Evolutionary conservation across 2,329 filamentous ascomycete genomes (phyloP).

Genomic region (Fusarium protoensiforme): DNA sequence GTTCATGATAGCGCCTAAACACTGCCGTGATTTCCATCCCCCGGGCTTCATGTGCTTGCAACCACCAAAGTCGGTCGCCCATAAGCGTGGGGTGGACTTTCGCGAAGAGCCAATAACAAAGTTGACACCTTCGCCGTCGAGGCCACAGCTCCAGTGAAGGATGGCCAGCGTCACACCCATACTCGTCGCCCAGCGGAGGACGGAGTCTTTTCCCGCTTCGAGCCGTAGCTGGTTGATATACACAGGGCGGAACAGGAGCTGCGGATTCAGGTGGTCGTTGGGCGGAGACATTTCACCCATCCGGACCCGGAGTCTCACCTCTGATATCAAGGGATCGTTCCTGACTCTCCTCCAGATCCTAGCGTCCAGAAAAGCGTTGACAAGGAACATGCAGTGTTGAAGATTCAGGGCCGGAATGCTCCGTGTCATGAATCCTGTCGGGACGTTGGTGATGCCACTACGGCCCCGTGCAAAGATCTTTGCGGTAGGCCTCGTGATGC

Average conservation of each 20-base stretch:
- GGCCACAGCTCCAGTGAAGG: constrained; percentile 37
- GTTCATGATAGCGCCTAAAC: not conserved
- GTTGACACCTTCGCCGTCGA: constrained; percentile 38
- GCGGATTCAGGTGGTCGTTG: not conserved
- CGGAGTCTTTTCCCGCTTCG: not conserved
- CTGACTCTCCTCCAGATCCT: not conserved
- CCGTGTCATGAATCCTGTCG: constrained; percentile 5
- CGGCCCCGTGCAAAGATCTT: not conserved
- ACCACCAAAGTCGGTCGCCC: constrained; percentile 38
- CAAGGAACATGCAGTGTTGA: not conserved
- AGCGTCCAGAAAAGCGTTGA: not conserved
- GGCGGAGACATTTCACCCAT: constrained; percentile 13
- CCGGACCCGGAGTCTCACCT: constrained; percentile 8
- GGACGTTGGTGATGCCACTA: not conserved
- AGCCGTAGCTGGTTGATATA: constrained; percentile 37
- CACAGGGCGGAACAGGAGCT: constrained; percentile 20
- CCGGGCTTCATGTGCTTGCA: constrained; percentile 13
- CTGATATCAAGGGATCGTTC: not conserved
- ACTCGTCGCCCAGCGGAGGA: constrained; percentile 1
- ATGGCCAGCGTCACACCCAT: constrained; percentile 41
- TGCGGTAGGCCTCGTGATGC: not conserved
- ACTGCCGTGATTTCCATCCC: not conserved
- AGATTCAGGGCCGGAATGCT: constrained; percentile 7
- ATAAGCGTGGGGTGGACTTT: constrained; percentile 13
- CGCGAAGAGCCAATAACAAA: constrained; percentile 26